Evolutionary conservation across 257 asterid species (phyloP), one percentile per base, ranked within the genome.

Genomic region (Paulownia fortunei): DNA sequence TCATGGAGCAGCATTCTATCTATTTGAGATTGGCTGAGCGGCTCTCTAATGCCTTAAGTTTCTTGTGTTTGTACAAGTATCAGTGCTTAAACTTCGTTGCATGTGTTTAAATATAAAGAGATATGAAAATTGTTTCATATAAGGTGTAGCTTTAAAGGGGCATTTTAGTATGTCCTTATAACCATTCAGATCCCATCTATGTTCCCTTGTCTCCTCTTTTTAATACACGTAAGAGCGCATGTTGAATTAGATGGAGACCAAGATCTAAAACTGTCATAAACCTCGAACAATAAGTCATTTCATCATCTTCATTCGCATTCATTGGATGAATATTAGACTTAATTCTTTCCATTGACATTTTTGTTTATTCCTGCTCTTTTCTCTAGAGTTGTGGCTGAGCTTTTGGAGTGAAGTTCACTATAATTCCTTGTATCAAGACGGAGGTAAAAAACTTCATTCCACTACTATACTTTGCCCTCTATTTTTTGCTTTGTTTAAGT

Each of bases 371-470:
- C 3, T 78, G 55, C 23, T 74, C 3, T 68, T 69, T 80, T 30
- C 4, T 79, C 69, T 72, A 94, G 98, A 90, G 86, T 63, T 92
- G 78, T 94, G 99, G 98, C 90, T 94, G 84, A 94, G 99, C 91
- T 94, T 94, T 85, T 94, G 99, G 99, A 92, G 99, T n/a, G 99
- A 94, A 80, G 88, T 94, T 51, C 99, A 94, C 83, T 94, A 94
- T 71, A 94, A 92, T 63, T 94, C 98, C 6, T 74, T 94, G 67
- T 91, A 94, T 76, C 97, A 88, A 88, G 81, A 80, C 36, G 98
- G 98, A 89, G 99, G 98, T 88, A 72, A 79, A 44, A 46, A 24
- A 41, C 56, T 65, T 61, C 64, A 32, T 64, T 54, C 51, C 23
- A 27, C 26, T 59, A 10, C 51, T n/a, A 1, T 59, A 7, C 39